These are phyloP conservation scores for Salvia hispanica DNA, from an alignment of 257 asterid species.

Conservation along the genomic window DNA sequence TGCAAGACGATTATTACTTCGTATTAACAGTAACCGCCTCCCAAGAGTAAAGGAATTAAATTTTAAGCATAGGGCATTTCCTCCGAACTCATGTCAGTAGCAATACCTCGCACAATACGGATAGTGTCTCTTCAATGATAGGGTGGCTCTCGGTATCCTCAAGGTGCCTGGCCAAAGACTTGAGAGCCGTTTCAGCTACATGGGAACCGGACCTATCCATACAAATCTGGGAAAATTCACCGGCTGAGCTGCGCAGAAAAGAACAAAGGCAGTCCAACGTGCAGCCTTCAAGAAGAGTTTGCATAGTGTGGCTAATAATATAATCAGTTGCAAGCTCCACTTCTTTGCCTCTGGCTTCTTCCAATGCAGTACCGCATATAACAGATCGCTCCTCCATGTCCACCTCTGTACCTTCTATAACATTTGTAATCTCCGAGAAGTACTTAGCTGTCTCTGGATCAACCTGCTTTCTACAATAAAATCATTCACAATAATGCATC, in stretches of 20 bases:
- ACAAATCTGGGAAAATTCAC: slow-evolving; percentile 61
- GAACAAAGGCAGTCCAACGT: slow-evolving; percentile 73
- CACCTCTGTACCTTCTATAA: slow-evolving; percentile 70
- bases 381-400: slow-evolving; percentile 73
- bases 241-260: slow-evolving; percentile 62
- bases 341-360: too few relatives aligned
- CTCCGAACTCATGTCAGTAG: not conserved
- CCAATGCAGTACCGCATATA: slow-evolving; percentile 49
- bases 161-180: slow-evolving; percentile 76
- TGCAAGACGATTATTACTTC: too few relatives aligned
- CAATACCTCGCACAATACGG: slow-evolving; percentile 66
- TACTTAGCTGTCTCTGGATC: slow-evolving; percentile 87
- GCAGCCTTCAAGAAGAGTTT: slow-evolving; percentile 50
- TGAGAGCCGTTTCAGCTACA: slow-evolving; percentile 90
- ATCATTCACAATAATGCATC: not conserved
- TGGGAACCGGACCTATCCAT: slow-evolving; percentile 95
- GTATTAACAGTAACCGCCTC: too few relatives aligned
- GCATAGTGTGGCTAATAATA: too few relatives aligned
- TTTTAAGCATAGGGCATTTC: too few relatives aligned
- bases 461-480: slow-evolving; percentile 60
- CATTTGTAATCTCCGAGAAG: slow-evolving; percentile 82
- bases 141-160: slow-evolving; percentile 58
- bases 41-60: too few relatives aligned
- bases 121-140: slow-evolving; percentile 60
- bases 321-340: too few relatives aligned